These are phyloP conservation scores for Plasmodium knowlesi DNA, from an alignment of 169 alveolate species.

Conservation along the genomic window DNA sequence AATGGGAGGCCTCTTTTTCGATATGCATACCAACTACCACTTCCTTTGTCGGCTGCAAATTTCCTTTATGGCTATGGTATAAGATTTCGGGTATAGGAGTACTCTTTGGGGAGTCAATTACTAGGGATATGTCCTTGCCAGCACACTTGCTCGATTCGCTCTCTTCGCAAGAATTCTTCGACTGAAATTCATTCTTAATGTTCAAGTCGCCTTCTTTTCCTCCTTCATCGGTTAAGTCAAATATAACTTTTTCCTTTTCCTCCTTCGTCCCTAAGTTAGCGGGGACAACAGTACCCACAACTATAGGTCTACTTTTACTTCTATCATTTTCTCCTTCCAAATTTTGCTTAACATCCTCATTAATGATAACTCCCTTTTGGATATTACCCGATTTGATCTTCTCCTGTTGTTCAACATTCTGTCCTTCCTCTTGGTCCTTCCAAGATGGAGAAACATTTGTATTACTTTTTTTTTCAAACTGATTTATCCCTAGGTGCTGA, in stretches of 20 bases:
- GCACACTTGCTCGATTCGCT: not conserved
- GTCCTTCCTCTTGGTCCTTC: not conserved
- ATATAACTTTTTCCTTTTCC: not conserved
- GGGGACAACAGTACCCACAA: not conserved
- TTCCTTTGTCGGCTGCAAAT: not conserved
- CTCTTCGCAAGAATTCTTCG: not conserved
- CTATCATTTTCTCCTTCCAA: not conserved
- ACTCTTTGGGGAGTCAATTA: not conserved
- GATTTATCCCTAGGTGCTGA: not conserved
- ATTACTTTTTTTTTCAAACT: not conserved
- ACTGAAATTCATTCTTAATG: not conserved
- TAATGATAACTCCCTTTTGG: not conserved
- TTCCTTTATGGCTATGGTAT: not conserved
- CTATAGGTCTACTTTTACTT: not conserved
- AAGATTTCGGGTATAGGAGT: not conserved
- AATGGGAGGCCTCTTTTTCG: not conserved
- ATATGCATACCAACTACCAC: not conserved
- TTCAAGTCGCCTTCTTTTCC: not conserved
- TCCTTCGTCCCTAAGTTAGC: not conserved
- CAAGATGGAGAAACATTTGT: not conserved
- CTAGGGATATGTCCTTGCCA: not conserved
- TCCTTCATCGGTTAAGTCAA: constrained; percentile 24
- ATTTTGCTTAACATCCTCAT: not conserved
- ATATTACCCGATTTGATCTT: not conserved
- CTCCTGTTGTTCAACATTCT: not conserved